Percentiles rank a stretch among this genome's conserved stretches.
Evolutionary conservation across 2,329 filamentous ascomycete species (phyloP).

Genomic region (Colletotrichum eleusines): DNA sequence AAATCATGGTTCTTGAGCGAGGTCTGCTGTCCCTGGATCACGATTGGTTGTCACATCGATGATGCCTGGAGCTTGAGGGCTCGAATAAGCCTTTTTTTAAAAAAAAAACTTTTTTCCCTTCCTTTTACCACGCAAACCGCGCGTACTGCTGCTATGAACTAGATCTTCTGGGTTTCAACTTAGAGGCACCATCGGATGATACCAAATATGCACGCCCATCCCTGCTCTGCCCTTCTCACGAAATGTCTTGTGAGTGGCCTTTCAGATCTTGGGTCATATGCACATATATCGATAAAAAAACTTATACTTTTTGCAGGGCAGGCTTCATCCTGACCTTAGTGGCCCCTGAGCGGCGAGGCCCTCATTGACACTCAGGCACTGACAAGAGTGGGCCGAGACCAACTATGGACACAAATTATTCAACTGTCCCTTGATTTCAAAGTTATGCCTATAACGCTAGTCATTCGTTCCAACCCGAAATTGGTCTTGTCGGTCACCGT

Average conservation of each 20-base stretch:
- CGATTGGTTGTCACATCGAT: conserved; percentile 10
- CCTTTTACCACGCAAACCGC: conserved; percentile 7
- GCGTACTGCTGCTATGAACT: conserved; percentile 14
- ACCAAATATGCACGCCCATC: background rate
- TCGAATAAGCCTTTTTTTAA: background rate
- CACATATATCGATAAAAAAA: background rate
- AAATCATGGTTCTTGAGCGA: conserved; percentile 20
- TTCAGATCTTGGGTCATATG: conserved; percentile 17
- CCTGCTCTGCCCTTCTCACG: background rate
- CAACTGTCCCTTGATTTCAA: conserved; percentile 1
- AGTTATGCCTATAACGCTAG: conserved; percentile 23
- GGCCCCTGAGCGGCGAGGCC: conserved; percentile 20
- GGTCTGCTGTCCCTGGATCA: conserved; percentile 4
- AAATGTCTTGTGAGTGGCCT: background rate
- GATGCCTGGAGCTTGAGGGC: conserved; percentile 15
- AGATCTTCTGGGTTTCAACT: background rate
- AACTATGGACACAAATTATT: background rate
- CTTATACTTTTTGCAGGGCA: background rate
- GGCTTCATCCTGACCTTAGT: conserved; percentile 8
- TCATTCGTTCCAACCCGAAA: conserved; percentile 25
- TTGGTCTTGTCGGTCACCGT: conserved; percentile 2
- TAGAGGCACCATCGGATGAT: conserved; percentile 16
- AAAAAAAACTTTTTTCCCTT: too few relatives aligned
- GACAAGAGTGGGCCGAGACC: background rate
- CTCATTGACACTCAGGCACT: conserved; percentile 6